Evolutionary conservation across 2,329 filamentous ascomycete species (phyloP), one percentile per base, ranked within the genome.

Genomic region (Thermothelomyces thermophilus): DNA sequence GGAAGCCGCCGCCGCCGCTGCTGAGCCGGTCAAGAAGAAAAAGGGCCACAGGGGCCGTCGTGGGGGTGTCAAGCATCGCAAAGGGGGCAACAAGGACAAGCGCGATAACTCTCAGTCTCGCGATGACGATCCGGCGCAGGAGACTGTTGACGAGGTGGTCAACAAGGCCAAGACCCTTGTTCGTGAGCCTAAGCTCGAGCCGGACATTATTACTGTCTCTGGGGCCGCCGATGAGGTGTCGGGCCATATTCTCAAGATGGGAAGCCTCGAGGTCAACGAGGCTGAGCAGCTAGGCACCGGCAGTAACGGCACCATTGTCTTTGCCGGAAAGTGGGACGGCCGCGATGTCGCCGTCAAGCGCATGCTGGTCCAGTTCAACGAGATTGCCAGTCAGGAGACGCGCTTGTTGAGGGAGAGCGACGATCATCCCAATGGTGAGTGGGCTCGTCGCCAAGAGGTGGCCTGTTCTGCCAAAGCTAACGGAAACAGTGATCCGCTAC

Each of bases 301-400:
- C 48, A 97, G 91, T 66, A 95, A 96, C 63, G 93, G 93, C n/a
- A 98, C 93, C 0, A 83, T 94, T 46, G 93, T 98, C 0, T 97
- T 93, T 66, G 85, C 88, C 42, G 93, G 93, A n/a, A 87, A 84
- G 47, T 97, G 95, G 65, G 93, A 95, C 65, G 90, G 90, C 20
- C 84, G 90, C 44, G 86, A 90, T 39, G 91, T 98, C 22, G 93
- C 93, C 1, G 89, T 98, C 41, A 98, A 98, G 73, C 83, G 93
- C 30, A 95, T 98, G 89, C 75, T 97, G 53, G 88, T 91, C 30
- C 88, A 95, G 59, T 96, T 96, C 61, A 96, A 90, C 64, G 91
- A 95, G 57, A 87, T 98, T 59, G 93, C 93, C 0, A 90, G 88
- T 10, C 90, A 95, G 62, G 93, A 98, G 69, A 95, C 95, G 1